Evolutionary conservation across 306 rosid genomes (phyloP), one percentile per base, ranked within the genome.

Genomic region (Chamaecrista fasciculata): DNA sequence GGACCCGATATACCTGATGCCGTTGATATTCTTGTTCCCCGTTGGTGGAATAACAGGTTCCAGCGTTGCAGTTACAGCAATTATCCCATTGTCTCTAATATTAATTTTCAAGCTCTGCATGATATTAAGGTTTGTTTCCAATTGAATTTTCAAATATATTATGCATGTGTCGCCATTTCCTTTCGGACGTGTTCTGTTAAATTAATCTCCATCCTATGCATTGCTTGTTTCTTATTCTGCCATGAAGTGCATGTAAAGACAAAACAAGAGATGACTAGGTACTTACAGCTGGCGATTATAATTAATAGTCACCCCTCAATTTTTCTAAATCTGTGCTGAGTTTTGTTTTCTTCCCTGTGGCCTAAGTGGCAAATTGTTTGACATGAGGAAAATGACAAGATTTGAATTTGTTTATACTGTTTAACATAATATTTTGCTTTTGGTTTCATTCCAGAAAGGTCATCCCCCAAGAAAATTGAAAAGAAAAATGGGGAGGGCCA

Each of bases 1-100:
- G 98, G 98, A 69, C 85, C 87, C 29, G 36, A 78, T 75, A 82
- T 90, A 50, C 96, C 98, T 9, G 78, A 85, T 43, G 98, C 97
- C 72, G 81, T 62, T 37, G 91, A 85, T 52, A 88, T 94, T 62
- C 91, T 90, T 40, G 96, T 94, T 46, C 98, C 98, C 46, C 83
- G 87, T 58, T 94, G 98, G 98, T 94, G 87, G 86, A 85, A 77
- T 72, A 88, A 94, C 83, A 86, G 98, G 73, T 88, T 94, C 78
- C 98, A 90, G 75, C 76, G 96, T 8, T 90, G 98, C 56, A 88
- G 98, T 91, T 94, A 94, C 79, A 94, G 98, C 82, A 94, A 94
- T 78, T 94, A 82, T 57, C 96, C 96, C 11, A 74, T 94, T 47
- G 71, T 86, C 75, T 82, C 92, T 15, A 79, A 28, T 57, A 57